These are phyloP conservation scores for Adenanthera pavonina DNA, from an alignment of 306 rosid species.

Conservation along the genomic window DNA sequence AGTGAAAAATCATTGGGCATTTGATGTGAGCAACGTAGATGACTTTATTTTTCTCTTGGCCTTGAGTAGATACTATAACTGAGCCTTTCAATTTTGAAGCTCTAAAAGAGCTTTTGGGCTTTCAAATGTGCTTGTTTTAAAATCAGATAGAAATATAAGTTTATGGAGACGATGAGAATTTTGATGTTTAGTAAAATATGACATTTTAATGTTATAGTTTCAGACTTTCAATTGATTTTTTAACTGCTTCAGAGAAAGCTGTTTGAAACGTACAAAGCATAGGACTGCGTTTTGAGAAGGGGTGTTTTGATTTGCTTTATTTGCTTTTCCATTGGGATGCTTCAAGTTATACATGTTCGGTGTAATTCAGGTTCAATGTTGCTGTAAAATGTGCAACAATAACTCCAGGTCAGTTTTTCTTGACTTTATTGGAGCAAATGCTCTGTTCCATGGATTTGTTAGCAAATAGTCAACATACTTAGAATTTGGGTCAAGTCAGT, in stretches of 20 bases:
- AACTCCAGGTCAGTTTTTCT: conserved; percentile 79
- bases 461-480: not conserved
- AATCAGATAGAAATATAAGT: conserved; percentile 1
- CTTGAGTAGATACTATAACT: conserved; percentile 23
- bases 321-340: not conserved
- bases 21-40: not conserved
- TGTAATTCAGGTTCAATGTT: conserved; percentile 77
- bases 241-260: conserved; percentile 1
- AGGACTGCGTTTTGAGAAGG: conserved; percentile 18
- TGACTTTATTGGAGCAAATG: conserved; percentile 30
- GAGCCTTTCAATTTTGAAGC: conserved; percentile 3
- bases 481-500: not conserved
- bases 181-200: not conserved
- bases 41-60: conserved; percentile 22
- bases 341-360: conserved; percentile 27
- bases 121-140: not conserved
- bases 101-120: not conserved
- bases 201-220: conserved; percentile 14
- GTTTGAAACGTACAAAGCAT: conserved; percentile 7
- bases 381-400: conserved; percentile 98
- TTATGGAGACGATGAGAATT: conserved; percentile 24
- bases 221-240: not conserved
- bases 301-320: conserved; percentile 11
- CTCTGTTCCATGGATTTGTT: conserved; percentile 19
- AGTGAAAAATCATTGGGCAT: not conserved